Evolutionary conservation across 805 yeast genomes (phyloP).

Genomic region (Candida chilensis): DNA sequence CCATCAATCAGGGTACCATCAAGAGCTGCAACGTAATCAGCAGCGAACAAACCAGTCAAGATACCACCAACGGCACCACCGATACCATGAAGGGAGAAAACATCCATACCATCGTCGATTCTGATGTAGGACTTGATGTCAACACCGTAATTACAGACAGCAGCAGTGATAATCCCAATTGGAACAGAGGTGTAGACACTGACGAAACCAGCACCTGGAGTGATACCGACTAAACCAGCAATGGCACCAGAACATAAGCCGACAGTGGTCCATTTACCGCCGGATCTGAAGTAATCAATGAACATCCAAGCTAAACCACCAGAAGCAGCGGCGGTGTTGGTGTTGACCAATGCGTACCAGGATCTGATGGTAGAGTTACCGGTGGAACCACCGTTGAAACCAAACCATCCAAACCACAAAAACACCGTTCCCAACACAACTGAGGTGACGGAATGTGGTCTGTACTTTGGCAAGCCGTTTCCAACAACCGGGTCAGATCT

Average conservation of each 20-base stretch:
- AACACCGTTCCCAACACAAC: slow-evolving; percentile 90
- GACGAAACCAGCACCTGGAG: slow-evolving; percentile 96
- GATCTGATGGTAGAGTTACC: slow-evolving; percentile 91
- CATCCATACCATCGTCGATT: slow-evolving; percentile 94
- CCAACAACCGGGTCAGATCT: slow-evolving; percentile 75
- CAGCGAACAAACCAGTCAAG: slow-evolving; percentile 87
- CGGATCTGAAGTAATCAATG: slow-evolving; percentile 79
- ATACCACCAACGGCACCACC: slow-evolving; percentile 85
- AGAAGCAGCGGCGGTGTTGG: slow-evolving; percentile 86
- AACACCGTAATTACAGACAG: slow-evolving; percentile 78
- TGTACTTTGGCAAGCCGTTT: slow-evolving; percentile 74
- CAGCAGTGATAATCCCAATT: slow-evolving; percentile 72
- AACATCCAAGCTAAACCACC: slow-evolving; percentile 96
- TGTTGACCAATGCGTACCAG: slow-evolving; percentile 88
- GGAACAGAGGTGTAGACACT: slow-evolving; percentile 85
- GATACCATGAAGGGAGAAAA: slow-evolving; percentile 87
- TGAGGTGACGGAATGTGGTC: slow-evolving; percentile 87
- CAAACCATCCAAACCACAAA: slow-evolving; percentile 99
- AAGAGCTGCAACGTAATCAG: slow-evolving; percentile 77
- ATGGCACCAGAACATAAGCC: slow-evolving; percentile 93
- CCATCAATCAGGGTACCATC: slow-evolving; percentile 72
- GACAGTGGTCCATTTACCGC: slow-evolving; percentile 86
- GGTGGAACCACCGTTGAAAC: slow-evolving; percentile 97
- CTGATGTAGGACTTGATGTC: slow-evolving; percentile 63
- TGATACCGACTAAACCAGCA: slow-evolving; percentile 89